phyloP scores from a whole-genome alignment of 148 eudicot genomes.

The Fagopyrum tataricum region DNA sequence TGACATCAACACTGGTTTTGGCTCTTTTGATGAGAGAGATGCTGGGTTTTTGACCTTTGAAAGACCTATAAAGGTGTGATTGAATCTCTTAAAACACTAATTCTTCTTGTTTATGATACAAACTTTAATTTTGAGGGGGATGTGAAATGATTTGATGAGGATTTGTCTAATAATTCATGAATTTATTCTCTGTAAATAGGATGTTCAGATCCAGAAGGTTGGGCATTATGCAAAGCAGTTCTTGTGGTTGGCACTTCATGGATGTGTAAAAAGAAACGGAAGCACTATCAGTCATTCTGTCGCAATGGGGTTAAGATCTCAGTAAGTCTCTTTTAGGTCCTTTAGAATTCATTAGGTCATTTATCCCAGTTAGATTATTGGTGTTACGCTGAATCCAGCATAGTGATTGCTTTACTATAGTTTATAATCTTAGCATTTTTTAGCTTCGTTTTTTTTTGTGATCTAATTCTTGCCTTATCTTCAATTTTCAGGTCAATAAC shows the following conservation, averaged over 20 bases:
- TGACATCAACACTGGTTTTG: constrained; percentile 4
- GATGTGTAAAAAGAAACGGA: constrained; percentile 58
- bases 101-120: not conserved
- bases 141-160: not conserved
- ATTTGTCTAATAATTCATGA: not conserved
- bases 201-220: constrained; percentile 23
- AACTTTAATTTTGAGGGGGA: not conserved
- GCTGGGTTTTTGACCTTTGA: constrained; percentile 11
- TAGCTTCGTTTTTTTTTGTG: not conserved
- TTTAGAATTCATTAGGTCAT: not conserved
- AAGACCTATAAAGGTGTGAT: not conserved
- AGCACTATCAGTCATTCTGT: constrained; percentile 50
- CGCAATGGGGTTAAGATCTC: constrained; percentile 63
- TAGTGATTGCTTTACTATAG: not conserved
- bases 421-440: not conserved
- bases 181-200: constrained; percentile 24
- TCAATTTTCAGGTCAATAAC: constrained; percentile 42
- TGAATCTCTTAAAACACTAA: not conserved
- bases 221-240: constrained; percentile 28
- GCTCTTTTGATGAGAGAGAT: constrained; percentile 16
- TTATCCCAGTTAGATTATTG: not conserved
- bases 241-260: constrained; percentile 56
- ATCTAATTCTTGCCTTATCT: not conserved
- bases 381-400: no score
- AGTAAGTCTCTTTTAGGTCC: constrained; percentile 11